These are phyloP conservation scores for Salix viminalis DNA, from an alignment of 345 rosid genomes.

Conservation along the genomic window DNA sequence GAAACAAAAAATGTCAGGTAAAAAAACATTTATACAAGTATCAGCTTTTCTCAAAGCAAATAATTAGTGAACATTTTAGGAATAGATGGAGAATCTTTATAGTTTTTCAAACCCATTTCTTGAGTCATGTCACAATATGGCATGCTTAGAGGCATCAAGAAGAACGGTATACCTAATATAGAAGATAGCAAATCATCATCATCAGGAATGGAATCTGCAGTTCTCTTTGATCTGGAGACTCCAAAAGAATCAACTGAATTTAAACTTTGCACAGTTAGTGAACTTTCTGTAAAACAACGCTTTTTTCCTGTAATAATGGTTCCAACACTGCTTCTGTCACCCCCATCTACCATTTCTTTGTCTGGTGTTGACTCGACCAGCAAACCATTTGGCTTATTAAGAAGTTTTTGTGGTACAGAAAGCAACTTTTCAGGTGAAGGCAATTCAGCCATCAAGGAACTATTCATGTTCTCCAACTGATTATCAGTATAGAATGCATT, in stretches of 20 bases:
- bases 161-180: constrained; percentile 63
- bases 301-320: constrained; percentile 61
- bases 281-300: constrained; percentile 71
- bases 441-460: constrained; percentile 36
- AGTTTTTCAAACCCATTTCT: not conserved
- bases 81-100: not conserved
- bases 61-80: not conserved
- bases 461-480: constrained; percentile 35
- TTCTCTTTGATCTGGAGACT: constrained; percentile 49
- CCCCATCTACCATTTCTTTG: constrained; percentile 38
- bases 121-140: not conserved
- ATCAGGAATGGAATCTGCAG: constrained; percentile 69
- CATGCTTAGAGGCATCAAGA: not conserved
- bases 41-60: not conserved
- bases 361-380: constrained; percentile 58
- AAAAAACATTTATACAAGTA: not conserved
- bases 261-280: constrained; percentile 56
- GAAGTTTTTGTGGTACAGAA: constrained; percentile 44
- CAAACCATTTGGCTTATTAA: constrained; percentile 44
- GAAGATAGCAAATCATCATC: constrained; percentile 94
- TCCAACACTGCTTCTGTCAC: constrained; percentile 38
- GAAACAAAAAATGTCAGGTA: constrained; percentile 14
- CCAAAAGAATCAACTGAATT: constrained; percentile 69
- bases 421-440: constrained; percentile 81
- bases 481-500: constrained; percentile 29